Evolutionary conservation across 768 basidiomycete species (phyloP).

Genomic region (Rhodosporidiobolus sp.): DNA sequence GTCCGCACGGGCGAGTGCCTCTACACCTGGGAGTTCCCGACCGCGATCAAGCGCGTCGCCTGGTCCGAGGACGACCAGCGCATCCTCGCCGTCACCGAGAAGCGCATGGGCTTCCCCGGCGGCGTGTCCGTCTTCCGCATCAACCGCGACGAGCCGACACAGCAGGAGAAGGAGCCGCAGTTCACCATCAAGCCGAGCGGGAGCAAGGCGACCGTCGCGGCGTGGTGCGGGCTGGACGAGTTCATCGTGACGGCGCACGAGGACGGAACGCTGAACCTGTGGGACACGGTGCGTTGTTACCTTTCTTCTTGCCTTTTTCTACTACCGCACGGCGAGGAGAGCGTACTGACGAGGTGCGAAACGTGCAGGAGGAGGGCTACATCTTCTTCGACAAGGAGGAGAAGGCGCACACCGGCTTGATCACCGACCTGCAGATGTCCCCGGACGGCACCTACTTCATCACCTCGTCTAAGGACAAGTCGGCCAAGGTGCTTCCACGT

Average conservation of each 20-base stretch:
- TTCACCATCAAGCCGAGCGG: slow-evolving; percentile 52
- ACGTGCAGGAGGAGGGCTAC: slow-evolving; percentile 37
- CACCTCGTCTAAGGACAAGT: slow-evolving; percentile 95
- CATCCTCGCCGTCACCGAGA: slow-evolving; percentile 90
- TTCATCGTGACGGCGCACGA: slow-evolving; percentile 92
- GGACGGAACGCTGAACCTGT: slow-evolving; percentile 88
- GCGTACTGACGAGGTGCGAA: background rate
- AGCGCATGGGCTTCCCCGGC: slow-evolving; percentile 88
- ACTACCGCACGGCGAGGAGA: no score
- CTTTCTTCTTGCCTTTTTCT: background rate
- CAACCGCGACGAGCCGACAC: slow-evolving; percentile 74
- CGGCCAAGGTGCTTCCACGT: slow-evolving; percentile 66
- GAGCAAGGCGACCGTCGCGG: slow-evolving; percentile 94
- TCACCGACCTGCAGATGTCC: slow-evolving; percentile 89
- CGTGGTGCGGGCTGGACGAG: slow-evolving; percentile 74
- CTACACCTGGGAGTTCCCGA: slow-evolving; percentile 95
- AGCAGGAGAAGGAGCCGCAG: slow-evolving; percentile 50
- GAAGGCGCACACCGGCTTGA: slow-evolving; percentile 62
- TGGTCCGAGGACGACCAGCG: slow-evolving; percentile 76
- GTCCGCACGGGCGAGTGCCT: slow-evolving; percentile 87
- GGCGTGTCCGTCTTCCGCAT: slow-evolving; percentile 86
- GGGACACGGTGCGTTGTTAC: slow-evolving; percentile 58
- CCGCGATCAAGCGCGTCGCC: slow-evolving; percentile 90
- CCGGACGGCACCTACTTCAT: slow-evolving; percentile 90
- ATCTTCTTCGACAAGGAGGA: slow-evolving; percentile 37